phyloP scores from a whole-genome alignment of 768 basidiomycete species.

The Lactarius sp. region DNA sequence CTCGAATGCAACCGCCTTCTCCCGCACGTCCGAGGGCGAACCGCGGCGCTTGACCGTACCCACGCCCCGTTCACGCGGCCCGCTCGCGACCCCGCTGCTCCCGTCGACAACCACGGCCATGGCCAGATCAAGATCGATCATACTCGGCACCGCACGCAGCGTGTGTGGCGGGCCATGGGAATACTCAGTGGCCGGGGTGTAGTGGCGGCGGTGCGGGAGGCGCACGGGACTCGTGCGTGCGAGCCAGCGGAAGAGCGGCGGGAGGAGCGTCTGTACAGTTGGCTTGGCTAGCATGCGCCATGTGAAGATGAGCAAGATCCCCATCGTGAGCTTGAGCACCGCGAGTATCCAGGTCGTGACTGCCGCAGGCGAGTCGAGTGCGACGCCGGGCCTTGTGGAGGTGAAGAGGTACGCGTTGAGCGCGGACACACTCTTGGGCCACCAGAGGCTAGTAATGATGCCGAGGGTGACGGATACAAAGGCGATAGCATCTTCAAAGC shows the following conservation, averaged over 20 bases:
- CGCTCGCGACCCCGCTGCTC: slow-evolving; percentile 29
- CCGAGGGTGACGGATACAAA: slow-evolving; percentile 83
- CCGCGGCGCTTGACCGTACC: slow-evolving; percentile 26
- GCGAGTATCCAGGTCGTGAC: slow-evolving; percentile 36
- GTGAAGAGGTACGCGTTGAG: slow-evolving; percentile 32
- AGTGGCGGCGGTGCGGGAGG: slow-evolving; percentile 82
- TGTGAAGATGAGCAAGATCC: slow-evolving; percentile 71
- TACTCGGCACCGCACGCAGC: slow-evolving; percentile 73
- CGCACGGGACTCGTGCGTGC: slow-evolving; percentile 48
- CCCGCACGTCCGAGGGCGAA: neutral
- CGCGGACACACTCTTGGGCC: slow-evolving; percentile 38
- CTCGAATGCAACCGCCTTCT: slow-evolving; percentile 21
- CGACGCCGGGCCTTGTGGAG: slow-evolving; percentile 53
- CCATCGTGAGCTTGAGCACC: slow-evolving; percentile 44
- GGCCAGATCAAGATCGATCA: slow-evolving; percentile 63
- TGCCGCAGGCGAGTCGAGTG: slow-evolving; percentile 39
- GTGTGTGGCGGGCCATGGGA: slow-evolving; percentile 56
- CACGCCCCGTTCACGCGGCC: slow-evolving; percentile 42
- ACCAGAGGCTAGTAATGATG: slow-evolving; percentile 68
- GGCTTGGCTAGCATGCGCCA: slow-evolving; percentile 90
- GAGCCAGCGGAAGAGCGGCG: slow-evolving; percentile 77
- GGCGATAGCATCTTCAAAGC: slow-evolving; percentile 96
- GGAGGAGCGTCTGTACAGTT: slow-evolving; percentile 64
- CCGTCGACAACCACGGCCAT: slow-evolving; percentile 30
- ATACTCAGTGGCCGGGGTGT: slow-evolving; percentile 90